phyloP scores from a whole-genome alignment of 2,329 filamentous ascomycete species.

The Fusarium zealandicum region DNA sequence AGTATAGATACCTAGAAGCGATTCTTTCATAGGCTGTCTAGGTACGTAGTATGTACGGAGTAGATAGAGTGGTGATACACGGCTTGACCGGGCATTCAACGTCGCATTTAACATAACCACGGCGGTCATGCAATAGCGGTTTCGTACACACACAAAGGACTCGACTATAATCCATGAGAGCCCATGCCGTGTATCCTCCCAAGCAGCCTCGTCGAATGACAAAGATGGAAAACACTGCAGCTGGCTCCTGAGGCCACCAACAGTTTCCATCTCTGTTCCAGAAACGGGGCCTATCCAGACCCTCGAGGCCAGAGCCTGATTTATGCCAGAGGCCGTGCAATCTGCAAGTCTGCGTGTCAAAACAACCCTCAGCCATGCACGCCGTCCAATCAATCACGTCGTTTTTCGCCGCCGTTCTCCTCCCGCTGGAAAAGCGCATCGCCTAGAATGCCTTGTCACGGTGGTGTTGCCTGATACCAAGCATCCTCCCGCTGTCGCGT shows the following conservation, averaged over 20 bases:
- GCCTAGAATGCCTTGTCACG: constrained; percentile 21
- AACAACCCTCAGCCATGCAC: constrained; percentile 2
- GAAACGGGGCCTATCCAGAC: constrained; percentile 6
- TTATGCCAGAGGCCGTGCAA: constrained; percentile 15
- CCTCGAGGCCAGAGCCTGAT: constrained; percentile 17
- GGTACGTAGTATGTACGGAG: no score
- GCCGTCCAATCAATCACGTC: constrained; percentile 11
- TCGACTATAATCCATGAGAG: not conserved
- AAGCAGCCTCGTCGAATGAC: constrained; percentile 1
- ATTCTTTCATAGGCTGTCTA: no score
- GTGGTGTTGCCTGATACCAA: constrained; percentile 8
- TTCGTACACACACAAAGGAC: not conserved
- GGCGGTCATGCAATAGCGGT: not conserved
- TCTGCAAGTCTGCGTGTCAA: constrained; percentile 29
- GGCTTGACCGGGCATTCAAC: not conserved
- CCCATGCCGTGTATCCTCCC: not conserved
- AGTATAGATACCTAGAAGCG: no score
- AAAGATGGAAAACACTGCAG: constrained; percentile 10
- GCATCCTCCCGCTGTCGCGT: constrained; percentile 10
- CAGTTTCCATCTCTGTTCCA: not conserved
- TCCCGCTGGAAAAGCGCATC: constrained; percentile 8
- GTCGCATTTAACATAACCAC: not conserved
- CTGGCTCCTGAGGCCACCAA: constrained; percentile 25
- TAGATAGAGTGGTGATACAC: no score
- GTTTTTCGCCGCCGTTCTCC: not conserved